These are phyloP conservation scores for Crithidia acanthocephali DNA, from an alignment of 208 protist species.

Conservation along the genomic window DNA sequence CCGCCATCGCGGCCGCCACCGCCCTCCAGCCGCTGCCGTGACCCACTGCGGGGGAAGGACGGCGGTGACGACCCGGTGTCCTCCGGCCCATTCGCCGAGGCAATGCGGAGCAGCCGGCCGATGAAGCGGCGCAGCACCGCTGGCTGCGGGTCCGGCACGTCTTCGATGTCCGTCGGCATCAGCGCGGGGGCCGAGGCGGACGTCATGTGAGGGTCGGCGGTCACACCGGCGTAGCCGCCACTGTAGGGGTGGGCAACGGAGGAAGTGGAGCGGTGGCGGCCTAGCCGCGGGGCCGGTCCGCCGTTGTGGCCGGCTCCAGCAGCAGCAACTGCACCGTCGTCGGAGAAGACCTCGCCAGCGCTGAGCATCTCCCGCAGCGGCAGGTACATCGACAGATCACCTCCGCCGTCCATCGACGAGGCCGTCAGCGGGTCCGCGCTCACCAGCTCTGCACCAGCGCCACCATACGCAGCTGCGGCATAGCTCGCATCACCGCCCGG, in stretches of 20 bases:
- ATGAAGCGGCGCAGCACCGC: slow-evolving; percentile 39
- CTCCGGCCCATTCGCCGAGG: slow-evolving; percentile 18
- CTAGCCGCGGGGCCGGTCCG: not conserved
- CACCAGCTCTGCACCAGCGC: not conserved
- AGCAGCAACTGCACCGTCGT: not conserved
- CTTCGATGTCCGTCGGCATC: slow-evolving; percentile 20
- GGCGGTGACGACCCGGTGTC: not conserved
- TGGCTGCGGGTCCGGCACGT: slow-evolving; percentile 34
- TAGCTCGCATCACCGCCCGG: not conserved
- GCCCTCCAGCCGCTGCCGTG: slow-evolving; percentile 11
- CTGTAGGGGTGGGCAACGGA: not conserved
- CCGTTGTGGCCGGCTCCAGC: not conserved
- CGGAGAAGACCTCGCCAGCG: slow-evolving; percentile 11
- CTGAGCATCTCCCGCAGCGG: slow-evolving; percentile 27
- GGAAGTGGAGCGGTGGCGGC: not conserved
- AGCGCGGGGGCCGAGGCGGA: not conserved
- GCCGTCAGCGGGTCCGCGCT: slow-evolving; percentile 13
- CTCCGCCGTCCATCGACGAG: slow-evolving; percentile 12
- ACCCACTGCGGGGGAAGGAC: slow-evolving; percentile 6
- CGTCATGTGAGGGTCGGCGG: not conserved
- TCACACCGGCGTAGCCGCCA: not conserved
- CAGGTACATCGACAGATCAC: slow-evolving; percentile 20
- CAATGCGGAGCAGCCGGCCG: slow-evolving; percentile 35
- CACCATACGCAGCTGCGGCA: not conserved
- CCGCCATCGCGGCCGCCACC: not conserved